phyloP scores from a whole-genome alignment of 495 filamentous ascomycete species.

The Xylaria bambusicola region DNA sequence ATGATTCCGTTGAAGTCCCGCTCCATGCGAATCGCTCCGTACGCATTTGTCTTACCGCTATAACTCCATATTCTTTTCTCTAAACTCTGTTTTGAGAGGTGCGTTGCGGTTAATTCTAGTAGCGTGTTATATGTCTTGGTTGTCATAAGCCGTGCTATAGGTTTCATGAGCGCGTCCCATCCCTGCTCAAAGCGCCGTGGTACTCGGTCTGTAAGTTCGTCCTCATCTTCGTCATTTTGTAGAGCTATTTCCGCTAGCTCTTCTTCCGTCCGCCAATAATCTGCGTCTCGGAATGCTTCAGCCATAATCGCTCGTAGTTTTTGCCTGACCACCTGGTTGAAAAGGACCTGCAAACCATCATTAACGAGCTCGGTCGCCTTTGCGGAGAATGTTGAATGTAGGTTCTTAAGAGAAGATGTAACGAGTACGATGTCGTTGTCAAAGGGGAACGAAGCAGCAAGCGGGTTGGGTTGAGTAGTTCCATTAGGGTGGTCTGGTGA shows the following conservation, averaged over 20 bases:
- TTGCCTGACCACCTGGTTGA: constrained; percentile 84
- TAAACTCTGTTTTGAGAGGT: constrained; percentile 69
- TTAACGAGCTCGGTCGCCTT: constrained; percentile 80
- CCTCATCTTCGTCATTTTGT: constrained; percentile 54
- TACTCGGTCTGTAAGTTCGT: constrained; percentile 59
- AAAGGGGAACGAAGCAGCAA: constrained; percentile 75
- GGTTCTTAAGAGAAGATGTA: constrained; percentile 61
- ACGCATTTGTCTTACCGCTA: constrained; percentile 74
- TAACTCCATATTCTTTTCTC: constrained; percentile 92
- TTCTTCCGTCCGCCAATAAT: constrained; percentile 65
- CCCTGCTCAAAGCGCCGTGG: constrained; percentile 72
- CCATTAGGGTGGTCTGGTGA: constrained; percentile 34
- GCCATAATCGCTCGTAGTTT: constrained; percentile 81
- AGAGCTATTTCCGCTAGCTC: constrained; percentile 50
- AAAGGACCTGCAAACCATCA: constrained; percentile 80
- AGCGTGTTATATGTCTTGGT: constrained; percentile 68
- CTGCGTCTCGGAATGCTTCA: constrained; percentile 88
- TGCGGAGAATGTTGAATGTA: constrained; percentile 68
- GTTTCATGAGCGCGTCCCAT: constrained; percentile 83
- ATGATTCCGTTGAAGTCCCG: constrained; percentile 83
- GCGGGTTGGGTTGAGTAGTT: constrained; percentile 30
- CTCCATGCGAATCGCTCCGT: constrained; percentile 86
- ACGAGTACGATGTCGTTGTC: constrained; percentile 71
- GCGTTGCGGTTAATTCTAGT: constrained; percentile 67
- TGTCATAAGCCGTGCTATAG: constrained; percentile 84